These are phyloP conservation scores for Lactuca sativa DNA, from an alignment of 129 eudicot species.

Conservation along the genomic window DNA sequence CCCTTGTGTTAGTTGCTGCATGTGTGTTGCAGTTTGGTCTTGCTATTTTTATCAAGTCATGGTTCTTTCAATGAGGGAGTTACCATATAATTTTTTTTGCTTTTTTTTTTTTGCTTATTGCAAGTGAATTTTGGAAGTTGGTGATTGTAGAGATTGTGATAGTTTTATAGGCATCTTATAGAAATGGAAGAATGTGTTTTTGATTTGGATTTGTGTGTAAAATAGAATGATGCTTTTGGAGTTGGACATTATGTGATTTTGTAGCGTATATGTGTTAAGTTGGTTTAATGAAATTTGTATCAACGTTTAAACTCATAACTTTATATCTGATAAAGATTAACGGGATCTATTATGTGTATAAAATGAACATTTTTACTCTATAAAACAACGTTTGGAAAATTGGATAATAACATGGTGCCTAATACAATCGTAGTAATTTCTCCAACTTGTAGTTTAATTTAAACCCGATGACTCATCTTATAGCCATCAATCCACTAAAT, in stretches of 20 bases:
- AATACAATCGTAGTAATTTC: no score
- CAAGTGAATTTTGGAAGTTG: constrained; percentile 28
- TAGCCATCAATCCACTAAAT: no score
- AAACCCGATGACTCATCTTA: no score
- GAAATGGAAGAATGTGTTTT: constrained; percentile 15
- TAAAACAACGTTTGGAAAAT: no score
- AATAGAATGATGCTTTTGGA: constrained; percentile 13
- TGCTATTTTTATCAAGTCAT: constrained; percentile 84
- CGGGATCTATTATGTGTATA: no score
- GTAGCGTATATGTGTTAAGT: constrained; percentile 13
- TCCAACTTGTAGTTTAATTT: no score
- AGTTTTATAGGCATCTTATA: constrained; percentile 32
- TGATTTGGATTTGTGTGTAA: constrained; percentile 34
- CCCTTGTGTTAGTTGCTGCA: constrained; percentile 70
- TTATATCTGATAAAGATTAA: no score
- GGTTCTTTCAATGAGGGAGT: constrained; percentile 57
- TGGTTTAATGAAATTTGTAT: not conserved
- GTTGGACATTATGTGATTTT: constrained; percentile 22
- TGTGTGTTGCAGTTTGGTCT: constrained; percentile 71
- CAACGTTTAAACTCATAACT: no score
- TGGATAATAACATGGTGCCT: no score
- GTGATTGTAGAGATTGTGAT: constrained; percentile 28
- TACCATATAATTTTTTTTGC: no score
- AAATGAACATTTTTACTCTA: no score
- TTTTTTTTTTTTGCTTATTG: not conserved